These are phyloP conservation scores for Fusarium solani-melongenae DNA, from an alignment of 2,329 filamentous ascomycete species.

Conservation along the genomic window DNA sequence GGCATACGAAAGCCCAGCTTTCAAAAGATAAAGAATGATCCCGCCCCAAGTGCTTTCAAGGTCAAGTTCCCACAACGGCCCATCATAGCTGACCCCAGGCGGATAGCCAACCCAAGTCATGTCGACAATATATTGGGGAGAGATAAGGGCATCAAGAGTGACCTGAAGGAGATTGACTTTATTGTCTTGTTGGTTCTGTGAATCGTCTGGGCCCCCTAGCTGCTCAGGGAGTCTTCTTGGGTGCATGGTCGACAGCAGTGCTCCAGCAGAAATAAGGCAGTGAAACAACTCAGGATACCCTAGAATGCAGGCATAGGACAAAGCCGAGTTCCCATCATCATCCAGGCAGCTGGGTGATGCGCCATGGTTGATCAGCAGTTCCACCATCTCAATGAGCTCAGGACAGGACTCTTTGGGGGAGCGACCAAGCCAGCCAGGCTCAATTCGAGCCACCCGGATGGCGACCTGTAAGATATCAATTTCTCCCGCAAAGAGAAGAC, in stretches of 20 bases:
- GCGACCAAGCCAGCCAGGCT: not conserved
- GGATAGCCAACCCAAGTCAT: slow-evolving; percentile 21
- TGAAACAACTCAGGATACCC: slow-evolving; percentile 6
- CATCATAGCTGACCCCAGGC: not conserved
- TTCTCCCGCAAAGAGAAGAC: not conserved
- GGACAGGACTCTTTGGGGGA: not conserved
- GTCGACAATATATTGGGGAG: slow-evolving; percentile 2
- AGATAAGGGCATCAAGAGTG: slow-evolving; percentile 16
- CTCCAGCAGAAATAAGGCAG: not conserved
- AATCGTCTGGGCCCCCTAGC: not conserved
- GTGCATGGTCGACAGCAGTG: not conserved
- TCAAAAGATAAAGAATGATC: not conserved
- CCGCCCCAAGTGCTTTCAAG: slow-evolving; percentile 7
- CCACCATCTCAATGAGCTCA: slow-evolving; percentile 5
- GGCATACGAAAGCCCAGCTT: rapidly evolving
- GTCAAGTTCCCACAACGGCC: not conserved
- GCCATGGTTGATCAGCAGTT: slow-evolving; percentile 12
- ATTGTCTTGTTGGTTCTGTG: not conserved
- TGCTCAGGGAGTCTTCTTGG: not conserved
- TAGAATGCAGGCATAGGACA: slow-evolving; percentile 10
- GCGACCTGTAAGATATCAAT: slow-evolving; percentile 12
- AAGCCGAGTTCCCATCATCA: slow-evolving; percentile 2
- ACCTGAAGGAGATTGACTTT: slow-evolving; percentile 3
- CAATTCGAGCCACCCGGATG: not conserved
- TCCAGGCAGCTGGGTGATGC: not conserved